phyloP scores from a whole-genome alignment of 176 grass and related monocot genomes.

The Ampelocalamus luodianensis region DNA sequence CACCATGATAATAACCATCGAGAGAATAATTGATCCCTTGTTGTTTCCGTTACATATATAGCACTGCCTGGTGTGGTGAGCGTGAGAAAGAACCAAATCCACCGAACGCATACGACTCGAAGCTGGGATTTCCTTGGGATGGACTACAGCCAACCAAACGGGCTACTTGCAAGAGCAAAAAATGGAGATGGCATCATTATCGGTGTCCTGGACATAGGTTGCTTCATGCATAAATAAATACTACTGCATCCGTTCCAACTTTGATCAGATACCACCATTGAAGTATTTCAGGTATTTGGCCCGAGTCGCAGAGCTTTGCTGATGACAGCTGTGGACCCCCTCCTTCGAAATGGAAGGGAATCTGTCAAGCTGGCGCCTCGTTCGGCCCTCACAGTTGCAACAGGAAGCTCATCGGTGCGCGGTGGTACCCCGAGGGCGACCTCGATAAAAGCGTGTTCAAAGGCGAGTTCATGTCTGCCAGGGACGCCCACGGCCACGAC shows the following conservation, averaged over 20 bases:
- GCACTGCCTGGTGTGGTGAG: too few species aligned
- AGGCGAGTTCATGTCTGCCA: not conserved
- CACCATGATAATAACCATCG: too few species aligned
- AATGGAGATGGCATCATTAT: not conserved
- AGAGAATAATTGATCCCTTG: too few species aligned
- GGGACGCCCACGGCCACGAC: slow-evolving; percentile 12
- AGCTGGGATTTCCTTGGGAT: not conserved
- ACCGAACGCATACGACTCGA: not conserved
- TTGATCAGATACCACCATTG: too few species aligned
- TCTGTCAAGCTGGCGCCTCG: not conserved
- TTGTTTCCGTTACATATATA: too few species aligned
- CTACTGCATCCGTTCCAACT: too few species aligned
- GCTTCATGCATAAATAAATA: too few species aligned
- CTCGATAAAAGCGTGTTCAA: not conserved
- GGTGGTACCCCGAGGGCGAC: not conserved
- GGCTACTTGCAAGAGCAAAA: not conserved
- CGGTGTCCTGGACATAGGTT: not conserved
- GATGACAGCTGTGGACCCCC: not conserved
- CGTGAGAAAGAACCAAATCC: not conserved
- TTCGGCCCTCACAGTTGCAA: slow-evolving; percentile 2
- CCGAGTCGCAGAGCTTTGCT: slow-evolving; percentile 23
- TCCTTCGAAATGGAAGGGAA: not conserved
- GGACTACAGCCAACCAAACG: not conserved
- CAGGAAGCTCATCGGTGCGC: not conserved
- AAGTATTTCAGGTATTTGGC: not conserved